These are phyloP conservation scores for Obelidium mucronatum DNA, from an alignment of 192 early-diverging fungal genomes.

Conservation along the genomic window DNA sequence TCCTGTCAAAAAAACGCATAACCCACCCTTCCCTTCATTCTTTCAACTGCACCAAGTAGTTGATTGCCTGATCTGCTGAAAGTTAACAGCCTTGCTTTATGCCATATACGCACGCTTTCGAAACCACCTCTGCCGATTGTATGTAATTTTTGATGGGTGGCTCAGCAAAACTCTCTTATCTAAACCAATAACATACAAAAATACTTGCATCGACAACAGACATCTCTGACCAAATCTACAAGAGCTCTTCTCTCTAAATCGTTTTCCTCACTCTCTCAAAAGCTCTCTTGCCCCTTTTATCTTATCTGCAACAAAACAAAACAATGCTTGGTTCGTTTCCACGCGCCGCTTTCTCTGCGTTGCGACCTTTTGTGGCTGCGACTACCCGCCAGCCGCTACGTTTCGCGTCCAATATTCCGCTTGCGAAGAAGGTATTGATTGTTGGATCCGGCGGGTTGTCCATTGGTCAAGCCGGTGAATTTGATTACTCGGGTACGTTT, in stretches of 20 bases:
- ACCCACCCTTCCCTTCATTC: background rate
- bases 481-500: conserved; percentile 91
- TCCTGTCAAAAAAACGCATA: no score
- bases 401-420: conserved; percentile 27
- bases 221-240: background rate
- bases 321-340: background rate
- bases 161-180: background rate
- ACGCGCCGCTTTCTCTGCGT: background rate
- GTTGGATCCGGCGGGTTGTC: conserved; percentile 94
- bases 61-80: background rate
- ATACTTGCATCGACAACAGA: background rate
- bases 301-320: no score
- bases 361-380: background rate
- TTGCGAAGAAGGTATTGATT: conserved; percentile 79
- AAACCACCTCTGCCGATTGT: background rate
- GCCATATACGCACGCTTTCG: conserved; percentile 8
- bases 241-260: background rate
- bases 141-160: background rate
- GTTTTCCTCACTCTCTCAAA: background rate
- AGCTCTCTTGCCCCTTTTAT: background rate
- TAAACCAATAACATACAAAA: background rate
- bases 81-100: background rate
- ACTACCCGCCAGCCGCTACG: background rate
- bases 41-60: background rate
- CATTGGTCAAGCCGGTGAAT: conserved; percentile 99